Evolutionary conservation across 1,139 yeast genomes (phyloP), one percentile per base, ranked within the genome.

Genomic region (Pichia sp.): DNA sequence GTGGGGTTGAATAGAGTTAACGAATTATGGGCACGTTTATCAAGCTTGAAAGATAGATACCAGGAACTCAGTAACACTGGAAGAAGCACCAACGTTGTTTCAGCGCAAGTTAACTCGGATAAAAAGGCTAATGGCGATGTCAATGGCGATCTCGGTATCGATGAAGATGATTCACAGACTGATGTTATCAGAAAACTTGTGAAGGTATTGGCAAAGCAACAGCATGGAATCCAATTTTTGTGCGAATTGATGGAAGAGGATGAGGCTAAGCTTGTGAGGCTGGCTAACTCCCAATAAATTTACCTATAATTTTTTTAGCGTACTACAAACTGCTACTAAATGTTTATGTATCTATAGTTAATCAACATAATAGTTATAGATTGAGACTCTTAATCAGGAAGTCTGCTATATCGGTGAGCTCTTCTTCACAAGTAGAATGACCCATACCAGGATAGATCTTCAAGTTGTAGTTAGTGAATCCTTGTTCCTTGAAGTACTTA

Each of bases 21-120:
- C 53, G 98, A 91, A 58, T 67, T 87, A 22, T 91, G 95, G 87
- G 97, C 97, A 1, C 72, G 96, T 46, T 66, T 91, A 48, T 76
- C 91, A 6, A 80, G 84, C 12, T 63, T 87, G 42, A 79, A 85
- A 47, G 94, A 83, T 21, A 39, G 31, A 12, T 39, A 29, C 17
- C 25, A 34, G 6, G 32, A 31, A 3, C 7, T 24, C 29, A 18
- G 12, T 18, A n/a, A n/a, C n/a, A n/a, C n/a, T n/a, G n/a, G n/a
- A n/a, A n/a, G n/a, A n/a, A n/a, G n/a, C n/a, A n/a, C n/a, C n/a
- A n/a, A n/a, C n/a, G n/a, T n/a, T n/a, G n/a, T n/a, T n/a, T n/a
- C n/a, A n/a, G n/a, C n/a, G n/a, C n/a, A n/a, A n/a, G n/a, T n/a
- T n/a, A n/a, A n/a, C n/a, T n/a, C n/a, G n/a, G n/a, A n/a, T n/a